phyloP scores from a whole-genome alignment of 2,329 filamentous ascomycete species.

The Erysiphe pulchra region DNA sequence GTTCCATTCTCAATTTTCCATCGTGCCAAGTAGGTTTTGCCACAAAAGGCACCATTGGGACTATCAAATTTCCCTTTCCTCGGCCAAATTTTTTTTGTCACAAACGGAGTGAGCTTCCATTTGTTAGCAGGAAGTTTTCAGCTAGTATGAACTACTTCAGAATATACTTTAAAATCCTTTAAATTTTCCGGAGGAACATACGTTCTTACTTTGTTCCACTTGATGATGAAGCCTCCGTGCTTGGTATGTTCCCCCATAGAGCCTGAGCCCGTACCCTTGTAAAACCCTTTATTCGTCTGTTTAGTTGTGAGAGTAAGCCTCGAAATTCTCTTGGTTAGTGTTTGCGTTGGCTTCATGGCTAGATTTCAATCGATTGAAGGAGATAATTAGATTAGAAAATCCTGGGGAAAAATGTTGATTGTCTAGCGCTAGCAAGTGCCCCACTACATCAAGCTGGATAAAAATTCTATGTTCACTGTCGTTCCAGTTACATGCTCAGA shows the following conservation, averaged over 20 bases:
- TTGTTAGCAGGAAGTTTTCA: neutral
- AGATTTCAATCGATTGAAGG: neutral
- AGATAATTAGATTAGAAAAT: neutral
- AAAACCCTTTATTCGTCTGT: constrained; percentile 77
- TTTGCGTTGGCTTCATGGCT: constrained; percentile 38
- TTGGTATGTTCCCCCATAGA: constrained; percentile 68
- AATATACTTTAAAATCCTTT: constrained; percentile 41
- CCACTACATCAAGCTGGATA: too few relatives aligned
- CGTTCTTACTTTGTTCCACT: constrained; percentile 72
- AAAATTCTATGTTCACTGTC: too few relatives aligned
- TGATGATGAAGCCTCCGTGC: constrained; percentile 59
- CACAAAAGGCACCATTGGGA: constrained; percentile 31
- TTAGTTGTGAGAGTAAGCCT: constrained; percentile 75
- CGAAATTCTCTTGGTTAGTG: constrained; percentile 41
- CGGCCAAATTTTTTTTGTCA: constrained; percentile 31
- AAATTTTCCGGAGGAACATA: constrained; percentile 55
- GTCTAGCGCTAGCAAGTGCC: too few relatives aligned
- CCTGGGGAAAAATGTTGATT: too few relatives aligned
- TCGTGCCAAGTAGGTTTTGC: constrained; percentile 32
- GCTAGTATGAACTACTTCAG: neutral
- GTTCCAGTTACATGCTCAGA: too few relatives aligned
- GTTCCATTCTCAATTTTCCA: constrained; percentile 43
- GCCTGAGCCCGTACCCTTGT: constrained; percentile 84
- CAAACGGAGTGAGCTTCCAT: constrained; percentile 52
- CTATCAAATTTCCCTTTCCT: constrained; percentile 26